Base-by-base conservation (phyloP, 2,329 filamentous ascomycete species). In the Xylariaceae sp. region DNA sequence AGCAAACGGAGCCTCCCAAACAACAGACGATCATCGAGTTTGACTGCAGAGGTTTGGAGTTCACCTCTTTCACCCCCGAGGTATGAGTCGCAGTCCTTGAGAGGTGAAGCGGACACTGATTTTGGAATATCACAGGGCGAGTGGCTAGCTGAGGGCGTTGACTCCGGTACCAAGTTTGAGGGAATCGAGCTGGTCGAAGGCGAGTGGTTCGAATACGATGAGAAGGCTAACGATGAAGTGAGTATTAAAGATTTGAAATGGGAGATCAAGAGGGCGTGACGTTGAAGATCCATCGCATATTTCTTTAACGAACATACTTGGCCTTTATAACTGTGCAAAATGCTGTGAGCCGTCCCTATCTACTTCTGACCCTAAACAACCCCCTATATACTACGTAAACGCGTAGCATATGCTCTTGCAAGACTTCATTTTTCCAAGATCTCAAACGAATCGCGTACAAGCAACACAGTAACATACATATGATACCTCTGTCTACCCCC, bases 201-300 rank as follows among this genome's bases (percentile, higher is more conserved):
- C 17, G 92, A 98, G 55, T 98, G 92, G 92, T 98, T 85, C 63
- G 90, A 97, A 54, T 98, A 97, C 56, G 89, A 97, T 52, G 89
- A 97, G 66, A 96, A 97, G 69, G 76, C 86, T 1, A 75, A 83
- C 1, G 87, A 94, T 34, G 89, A 97, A 63, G 89, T 96, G 32
- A 92, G 86, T 62, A 88, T 96, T 60, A 90, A 88, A 60, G 86
- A 92, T 19, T 63, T 95, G 39, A 85, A 78, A 46, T 98, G 88
- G 88, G 82, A 88, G 50, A 84, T 98, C 50, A 74, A 77, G 48
- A 74, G 88, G 50, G 77, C 80, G 24, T 92, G 59, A 73, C 37
- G 9, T 11, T 18, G 14, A 26, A 12, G 21, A 24, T 6, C 7
- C 21, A 11, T 24, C 7, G 6, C 21, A 24, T 6, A 24, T 6